Conservation (phyloP, 352 stramenopile genomes). For the Pythium brachiatum region DNA sequence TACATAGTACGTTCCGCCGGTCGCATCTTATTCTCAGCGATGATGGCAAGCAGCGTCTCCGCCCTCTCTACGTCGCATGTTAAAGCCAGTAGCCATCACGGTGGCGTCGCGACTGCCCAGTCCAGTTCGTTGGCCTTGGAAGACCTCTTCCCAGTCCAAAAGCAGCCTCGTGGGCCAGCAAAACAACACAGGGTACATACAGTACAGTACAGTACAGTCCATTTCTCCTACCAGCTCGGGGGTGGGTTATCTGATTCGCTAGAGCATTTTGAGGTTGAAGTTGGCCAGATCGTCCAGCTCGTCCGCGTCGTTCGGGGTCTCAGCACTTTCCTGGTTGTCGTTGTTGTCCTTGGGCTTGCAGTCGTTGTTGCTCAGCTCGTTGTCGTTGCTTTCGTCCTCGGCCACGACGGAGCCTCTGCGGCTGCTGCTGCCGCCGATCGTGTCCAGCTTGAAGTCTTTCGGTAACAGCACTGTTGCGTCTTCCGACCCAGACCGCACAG, state of each 20-base stretch:
- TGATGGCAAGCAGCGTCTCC: constrained; percentile 1
- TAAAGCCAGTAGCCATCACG: no score
- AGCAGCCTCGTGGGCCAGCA: no score
- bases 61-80: background rate
- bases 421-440: background rate
- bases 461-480: constrained; percentile 39
- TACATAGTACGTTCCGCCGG: background rate
- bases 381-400: background rate
- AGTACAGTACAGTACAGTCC: background rate
- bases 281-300: constrained; percentile 69
- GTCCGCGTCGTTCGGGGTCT: constrained; percentile 15
- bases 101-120: no score
- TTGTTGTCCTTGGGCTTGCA: background rate
- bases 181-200: no score
- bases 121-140: no score
- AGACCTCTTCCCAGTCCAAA: background rate
- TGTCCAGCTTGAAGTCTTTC: constrained; percentile 18
- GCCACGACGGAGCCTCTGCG: constrained; percentile 2
- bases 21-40: constrained; percentile 11
- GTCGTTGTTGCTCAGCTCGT: no score
- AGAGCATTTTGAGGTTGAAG: constrained; percentile 65
- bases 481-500: constrained; percentile 52
- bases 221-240: background rate
- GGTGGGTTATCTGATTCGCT: background rate
- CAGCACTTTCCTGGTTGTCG: no score